Evolutionary conservation across 2,329 filamentous ascomycete genomes (phyloP), one percentile per base, ranked within the genome.

Genomic region (Sclerotinia spermophila): DNA sequence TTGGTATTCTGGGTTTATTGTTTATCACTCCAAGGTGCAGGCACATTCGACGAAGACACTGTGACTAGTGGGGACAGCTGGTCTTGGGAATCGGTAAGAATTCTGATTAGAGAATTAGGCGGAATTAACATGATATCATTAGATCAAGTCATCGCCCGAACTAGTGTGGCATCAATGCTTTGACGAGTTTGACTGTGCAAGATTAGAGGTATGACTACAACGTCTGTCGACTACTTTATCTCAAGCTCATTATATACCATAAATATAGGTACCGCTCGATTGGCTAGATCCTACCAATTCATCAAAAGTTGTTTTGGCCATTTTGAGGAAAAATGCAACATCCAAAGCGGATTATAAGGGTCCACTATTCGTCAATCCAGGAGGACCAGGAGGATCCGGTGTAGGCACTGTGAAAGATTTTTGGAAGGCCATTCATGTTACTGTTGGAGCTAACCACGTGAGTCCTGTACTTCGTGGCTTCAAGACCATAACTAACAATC

Each of bases 381-480:
- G 75, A 38, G 84, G 85, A 0, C 84, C 85, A 10, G 84, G 84
- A 15, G 85, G 84, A 2, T 85, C 83, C 3, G 85, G 83, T 8
- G 75, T 73, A 17, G 73, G 62, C 40, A 71, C 68, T 40, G 64
- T 74, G 33, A 72, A 73, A 62, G 64, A 61, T 55, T 33, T 76
- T 76, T 11, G 82, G 81, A 5, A 76, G 75, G n/a, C 72, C 77
- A 67, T 72, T 8, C 84, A 86, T 73, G 79, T 80, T 4, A 81
- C 86, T 35, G 81, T 84, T 0, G 85, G 60, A 48, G 42, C 60
- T 19, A 64, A 64, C n/a, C 42, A 64, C 30, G 60, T 64, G 42
- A 35, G 60, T n/a, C 6, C 7, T n/a, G 27, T 35, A 19, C 13
- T 7, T 6, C 4, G 42, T 17, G 11, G 48, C 17, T 45, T 48